A percentile compares a stretch with the other conserved stretches of the same genome.
These are phyloP conservation scores for Gryganskiella cystojenkinii DNA, from an alignment of 192 early-diverging fungal genomes.

Conservation along the genomic window DNA sequence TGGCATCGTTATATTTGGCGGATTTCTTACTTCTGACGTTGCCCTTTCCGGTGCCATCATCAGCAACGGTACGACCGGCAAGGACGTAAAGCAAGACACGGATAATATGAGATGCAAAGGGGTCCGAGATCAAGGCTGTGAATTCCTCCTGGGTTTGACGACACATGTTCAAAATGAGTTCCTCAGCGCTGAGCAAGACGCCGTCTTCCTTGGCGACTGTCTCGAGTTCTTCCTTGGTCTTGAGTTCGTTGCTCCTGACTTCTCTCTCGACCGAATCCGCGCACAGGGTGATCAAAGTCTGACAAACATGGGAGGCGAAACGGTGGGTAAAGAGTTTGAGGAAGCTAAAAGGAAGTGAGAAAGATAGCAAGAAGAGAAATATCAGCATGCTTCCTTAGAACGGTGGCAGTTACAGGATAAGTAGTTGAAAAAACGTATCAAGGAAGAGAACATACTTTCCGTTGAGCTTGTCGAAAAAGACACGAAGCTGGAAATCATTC, in stretches of 20 bases:
- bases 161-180: constrained; percentile 70
- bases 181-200: constrained; percentile 74
- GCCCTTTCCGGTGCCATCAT: constrained; percentile 60
- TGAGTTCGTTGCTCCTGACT: constrained; percentile 57
- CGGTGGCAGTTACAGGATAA: not conserved
- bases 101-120: constrained; percentile 80
- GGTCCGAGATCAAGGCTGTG: constrained; percentile 73
- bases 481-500: constrained; percentile 77
- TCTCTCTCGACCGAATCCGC: constrained; percentile 84
- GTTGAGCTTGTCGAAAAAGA: constrained; percentile 70
- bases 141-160: constrained; percentile 59
- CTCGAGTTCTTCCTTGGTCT: constrained; percentile 30
- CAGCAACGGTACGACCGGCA: constrained; percentile 67
- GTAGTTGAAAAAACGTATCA: not conserved
- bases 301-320: constrained; percentile 89
- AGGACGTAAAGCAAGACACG: constrained; percentile 77
- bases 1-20: constrained; percentile 65
- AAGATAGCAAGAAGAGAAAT: not conserved
- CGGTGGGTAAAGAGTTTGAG: constrained; percentile 81
- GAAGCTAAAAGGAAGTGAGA: constrained; percentile 30
- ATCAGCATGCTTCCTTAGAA: not conserved
- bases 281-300: constrained; percentile 80
- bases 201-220: constrained; percentile 52
- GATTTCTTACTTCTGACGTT: constrained; percentile 83
- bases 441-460: constrained; percentile 58